Percentiles rank a stretch among this genome's conserved stretches.
Conservation (phyloP, 139 green algal species). For the Penium margaritaceum region DNA sequence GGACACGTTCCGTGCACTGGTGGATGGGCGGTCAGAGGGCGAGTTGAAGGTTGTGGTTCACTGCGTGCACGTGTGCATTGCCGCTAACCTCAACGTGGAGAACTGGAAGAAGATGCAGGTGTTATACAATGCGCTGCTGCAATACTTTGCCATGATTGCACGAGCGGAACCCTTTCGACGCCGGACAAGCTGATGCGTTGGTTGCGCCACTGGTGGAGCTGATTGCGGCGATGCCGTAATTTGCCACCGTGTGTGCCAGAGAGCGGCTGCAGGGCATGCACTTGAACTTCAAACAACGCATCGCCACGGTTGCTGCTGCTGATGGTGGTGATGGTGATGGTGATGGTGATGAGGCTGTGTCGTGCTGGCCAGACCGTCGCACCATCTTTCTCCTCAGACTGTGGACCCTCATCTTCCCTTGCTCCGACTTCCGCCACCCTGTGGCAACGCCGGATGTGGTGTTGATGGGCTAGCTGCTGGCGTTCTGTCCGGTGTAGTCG, state of each 20-base stretch:
- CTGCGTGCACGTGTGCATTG: conserved; percentile 73
- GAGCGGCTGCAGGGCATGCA: conserved; percentile 65
- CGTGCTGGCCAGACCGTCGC: conserved; percentile 46
- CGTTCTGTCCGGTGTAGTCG: conserved; percentile 51
- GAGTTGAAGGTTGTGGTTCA: conserved; percentile 61
- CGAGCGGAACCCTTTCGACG: conserved; percentile 48
- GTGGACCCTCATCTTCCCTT: conserved; percentile 72
- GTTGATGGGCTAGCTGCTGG: conserved; percentile 51
- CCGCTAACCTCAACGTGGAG: conserved; percentile 58
- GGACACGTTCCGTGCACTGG: conserved; percentile 56
- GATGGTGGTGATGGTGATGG: background rate
- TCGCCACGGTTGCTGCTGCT: background rate
- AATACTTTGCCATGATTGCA: conserved; percentile 79
- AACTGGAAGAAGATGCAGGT: conserved; percentile 63
- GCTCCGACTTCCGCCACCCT: conserved; percentile 71
- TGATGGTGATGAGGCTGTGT: too few species aligned
- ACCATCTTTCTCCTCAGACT: conserved; percentile 76
- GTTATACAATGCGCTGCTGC: conserved; percentile 81
- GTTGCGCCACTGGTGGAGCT: conserved; percentile 57
- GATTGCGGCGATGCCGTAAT: conserved; percentile 72
- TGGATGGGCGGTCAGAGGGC: conserved; percentile 46
- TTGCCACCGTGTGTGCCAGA: conserved; percentile 73
- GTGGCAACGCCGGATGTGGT: conserved; percentile 68
- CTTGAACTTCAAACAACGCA: conserved; percentile 26
- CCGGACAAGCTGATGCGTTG: conserved; percentile 65